Evolutionary conservation across 1,139 yeast genomes (phyloP), one percentile per base, ranked within the genome.

Genomic region (Nakaseomyces delphensis): DNA sequence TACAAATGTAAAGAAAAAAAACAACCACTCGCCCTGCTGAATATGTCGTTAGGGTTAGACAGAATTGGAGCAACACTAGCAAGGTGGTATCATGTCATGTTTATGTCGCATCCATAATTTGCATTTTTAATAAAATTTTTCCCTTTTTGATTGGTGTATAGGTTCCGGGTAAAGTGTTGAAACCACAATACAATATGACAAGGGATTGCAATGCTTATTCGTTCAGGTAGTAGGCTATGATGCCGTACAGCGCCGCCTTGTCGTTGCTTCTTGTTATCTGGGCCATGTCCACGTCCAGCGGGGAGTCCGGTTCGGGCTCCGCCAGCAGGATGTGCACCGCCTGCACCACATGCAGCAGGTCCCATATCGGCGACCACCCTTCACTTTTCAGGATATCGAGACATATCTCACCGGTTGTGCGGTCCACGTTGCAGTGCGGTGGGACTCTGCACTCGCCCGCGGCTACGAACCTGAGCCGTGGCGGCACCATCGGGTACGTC

Each of bases 281-380:
- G n/a, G 95, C 93, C 59, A 85, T 76, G 59, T 87, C 96, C 21
- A 87, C 72, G 56, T 87, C 85, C 39, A 87, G 66, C 1, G 96
- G 96, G 30, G 89, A 79, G 52, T 83, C 83, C 0, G 94, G 91
- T 57, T 83, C 95, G 0, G 95, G 95, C 44, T 78, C 78, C 44
- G 74, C 77, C 18, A 87, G 63, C 48, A 87, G 70, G 57, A 79
- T 71, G 43, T 81, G 66, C 1, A 86, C 76, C 0, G 95, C 95
- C 24, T 77, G 71, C 39, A 84, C 68, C n/a, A 84, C 71, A 44
- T 83, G 71, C 42, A 77, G 68, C 36, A 87, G 59, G 35, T 83
- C 79, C 94, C 95, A 87, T 1, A 94, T 94, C 0, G 96, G 96
- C 0, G 91, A 75, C 96, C 96, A 87, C 39, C 51, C 47, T 48